Evolutionary conservation across 164 flowering plant species (phyloP).

Genomic region (Nymphaea thermarum): DNA sequence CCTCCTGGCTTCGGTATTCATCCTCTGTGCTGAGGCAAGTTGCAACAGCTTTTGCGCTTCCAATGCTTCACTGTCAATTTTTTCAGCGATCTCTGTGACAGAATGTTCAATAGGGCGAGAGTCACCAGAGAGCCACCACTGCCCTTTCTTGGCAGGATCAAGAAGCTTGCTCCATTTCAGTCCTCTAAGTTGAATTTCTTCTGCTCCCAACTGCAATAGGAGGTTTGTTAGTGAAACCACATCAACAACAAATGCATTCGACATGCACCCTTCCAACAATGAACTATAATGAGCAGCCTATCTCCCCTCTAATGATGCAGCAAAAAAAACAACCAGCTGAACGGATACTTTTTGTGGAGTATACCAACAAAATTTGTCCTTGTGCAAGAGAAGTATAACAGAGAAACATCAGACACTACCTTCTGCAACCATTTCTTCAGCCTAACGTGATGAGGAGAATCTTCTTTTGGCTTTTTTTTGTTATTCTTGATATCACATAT

Average conservation of each 20-base stretch:
- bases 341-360: too few relatives aligned
- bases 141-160: slow-evolving; percentile 90
- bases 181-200: slow-evolving; percentile 57
- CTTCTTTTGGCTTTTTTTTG: slow-evolving; percentile 65
- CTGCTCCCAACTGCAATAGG: slow-evolving; percentile 57
- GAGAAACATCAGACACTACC: slow-evolving; percentile 24
- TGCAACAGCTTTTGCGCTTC: slow-evolving; percentile 84
- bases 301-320: too few relatives aligned
- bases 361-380: too few relatives aligned
- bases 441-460: slow-evolving; percentile 50
- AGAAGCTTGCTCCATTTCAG: slow-evolving; percentile 86
- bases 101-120: slow-evolving; percentile 20
- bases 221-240: not conserved
- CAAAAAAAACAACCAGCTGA: too few relatives aligned
- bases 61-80: slow-evolving; percentile 56
- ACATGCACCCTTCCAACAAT: not conserved
- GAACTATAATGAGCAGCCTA: not conserved
- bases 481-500: slow-evolving; percentile 93
- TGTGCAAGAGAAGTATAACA: too few relatives aligned
- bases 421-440: slow-evolving; percentile 94
- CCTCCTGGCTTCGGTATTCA: slow-evolving; percentile 85
- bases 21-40: slow-evolving; percentile 82
- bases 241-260: not conserved
- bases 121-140: slow-evolving; percentile 90
- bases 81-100: slow-evolving; percentile 55